Percentiles rank a stretch among this genome's conserved stretches.
phyloP scores from a whole-genome alignment of 805 yeast genomes.

The Barnettozyma pratensis region DNA sequence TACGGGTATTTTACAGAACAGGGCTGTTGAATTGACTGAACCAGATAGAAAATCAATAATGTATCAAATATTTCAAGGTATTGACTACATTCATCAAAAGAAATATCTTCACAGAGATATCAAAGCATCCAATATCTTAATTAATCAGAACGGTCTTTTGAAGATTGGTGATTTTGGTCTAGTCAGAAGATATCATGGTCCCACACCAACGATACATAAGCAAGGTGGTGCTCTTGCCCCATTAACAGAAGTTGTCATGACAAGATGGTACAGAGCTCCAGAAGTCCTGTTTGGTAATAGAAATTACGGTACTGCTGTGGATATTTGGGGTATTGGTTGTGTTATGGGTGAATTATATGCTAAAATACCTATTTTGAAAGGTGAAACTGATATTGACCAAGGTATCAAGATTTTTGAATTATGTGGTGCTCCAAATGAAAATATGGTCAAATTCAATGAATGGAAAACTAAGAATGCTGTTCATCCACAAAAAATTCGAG shows the following conservation, averaged over 20 bases:
- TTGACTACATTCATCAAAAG: conserved; percentile 69
- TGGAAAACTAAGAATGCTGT: conserved; percentile 9
- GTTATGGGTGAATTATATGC: conserved; percentile 88
- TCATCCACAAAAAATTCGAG: conserved; percentile 12
- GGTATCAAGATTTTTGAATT: conserved; percentile 74
- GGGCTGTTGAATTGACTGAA: conserved; percentile 51
- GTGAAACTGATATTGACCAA: conserved; percentile 83
- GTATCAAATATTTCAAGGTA: conserved; percentile 72
- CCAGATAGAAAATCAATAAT: conserved; percentile 80
- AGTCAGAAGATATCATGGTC: conserved; percentile 70
- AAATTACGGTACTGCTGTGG: conserved; percentile 88
- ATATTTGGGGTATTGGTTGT: conserved; percentile 97
- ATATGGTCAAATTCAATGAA: conserved; percentile 31
- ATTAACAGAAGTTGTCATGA: conserved; percentile 75
- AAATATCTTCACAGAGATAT: conserved; percentile 79
- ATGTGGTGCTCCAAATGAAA: conserved; percentile 68
- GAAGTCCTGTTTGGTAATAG: conserved; percentile 84
- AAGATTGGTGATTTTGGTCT: conserved; percentile 96
- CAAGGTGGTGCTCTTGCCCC: conserved; percentile 41
- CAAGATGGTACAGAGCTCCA: conserved; percentile 97
- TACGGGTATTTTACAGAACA: conserved; percentile 84
- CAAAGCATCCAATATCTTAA: conserved; percentile 90
- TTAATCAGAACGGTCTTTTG: conserved; percentile 69
- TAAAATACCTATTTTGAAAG: conserved; percentile 78
- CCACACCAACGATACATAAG: conserved; percentile 43